Conservation (phyloP, 192 early-diverging fungal species). For the Entrophospora sp. region DNA sequence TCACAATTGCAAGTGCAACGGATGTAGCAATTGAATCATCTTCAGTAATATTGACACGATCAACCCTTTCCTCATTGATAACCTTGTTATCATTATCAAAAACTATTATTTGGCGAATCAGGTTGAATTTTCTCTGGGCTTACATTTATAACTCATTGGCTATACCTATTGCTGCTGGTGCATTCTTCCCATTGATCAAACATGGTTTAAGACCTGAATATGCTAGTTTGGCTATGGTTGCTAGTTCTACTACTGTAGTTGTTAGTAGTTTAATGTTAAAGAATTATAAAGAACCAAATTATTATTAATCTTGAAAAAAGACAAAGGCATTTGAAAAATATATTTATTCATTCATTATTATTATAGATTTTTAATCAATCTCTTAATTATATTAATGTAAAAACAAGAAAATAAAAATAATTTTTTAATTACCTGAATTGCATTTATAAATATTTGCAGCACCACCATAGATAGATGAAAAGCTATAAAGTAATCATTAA, state of each 20-base stretch:
- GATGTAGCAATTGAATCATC: conserved; percentile 89
- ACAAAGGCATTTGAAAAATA: too few species aligned
- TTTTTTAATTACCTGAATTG: too few species aligned
- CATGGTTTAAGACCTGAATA: conserved; percentile 56
- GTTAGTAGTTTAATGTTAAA: conserved; percentile 65
- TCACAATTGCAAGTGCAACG: conserved; percentile 83
- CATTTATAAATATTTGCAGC: too few species aligned
- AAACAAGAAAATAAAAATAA: too few species aligned
- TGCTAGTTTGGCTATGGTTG: conserved; percentile 87
- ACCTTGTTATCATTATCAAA: conserved; percentile 68
- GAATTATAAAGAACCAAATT: conserved; percentile 26
- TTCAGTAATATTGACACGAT: conserved; percentile 70
- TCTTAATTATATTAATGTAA: too few species aligned
- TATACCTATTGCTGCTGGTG: conserved; percentile 86
- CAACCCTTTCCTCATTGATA: conserved; percentile 69
- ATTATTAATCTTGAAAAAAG: neutral
- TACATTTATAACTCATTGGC: conserved; percentile 79
- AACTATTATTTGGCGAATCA: conserved; percentile 68
- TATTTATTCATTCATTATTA: too few species aligned
- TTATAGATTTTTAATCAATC: too few species aligned
- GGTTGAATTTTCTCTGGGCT: conserved; percentile 85
- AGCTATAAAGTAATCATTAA: too few species aligned
- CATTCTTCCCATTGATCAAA: conserved; percentile 51
- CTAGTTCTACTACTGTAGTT: conserved; percentile 78
- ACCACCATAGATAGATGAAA: too few species aligned